Conservation (phyloP, 2,329 filamentous ascomycete species). For the Sporothrix variecibatus region DNA sequence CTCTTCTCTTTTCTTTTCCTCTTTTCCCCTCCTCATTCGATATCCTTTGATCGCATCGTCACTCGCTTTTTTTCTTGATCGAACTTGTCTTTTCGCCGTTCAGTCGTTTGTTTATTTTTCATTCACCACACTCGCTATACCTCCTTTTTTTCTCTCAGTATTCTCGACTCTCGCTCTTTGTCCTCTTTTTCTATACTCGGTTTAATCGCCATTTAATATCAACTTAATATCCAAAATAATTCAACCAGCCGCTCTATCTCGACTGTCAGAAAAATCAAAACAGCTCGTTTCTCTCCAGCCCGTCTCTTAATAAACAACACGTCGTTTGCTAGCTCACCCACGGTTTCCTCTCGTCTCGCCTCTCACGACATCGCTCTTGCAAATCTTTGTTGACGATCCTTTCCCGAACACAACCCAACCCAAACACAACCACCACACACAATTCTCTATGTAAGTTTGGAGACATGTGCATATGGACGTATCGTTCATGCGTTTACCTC, state of each 20-base stretch:
- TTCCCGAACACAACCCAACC: not conserved
- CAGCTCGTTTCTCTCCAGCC: not conserved
- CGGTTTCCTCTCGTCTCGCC: not conserved
- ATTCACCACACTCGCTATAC: constrained; percentile 3
- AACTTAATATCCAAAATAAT: constrained; percentile 15
- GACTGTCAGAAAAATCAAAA: not conserved
- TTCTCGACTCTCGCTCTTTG: constrained; percentile 17
- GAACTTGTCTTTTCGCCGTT: not conserved
- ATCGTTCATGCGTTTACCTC: not conserved
- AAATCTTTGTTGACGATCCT: not conserved
- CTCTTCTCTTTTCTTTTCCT: not conserved
- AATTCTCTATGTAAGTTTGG: not conserved
- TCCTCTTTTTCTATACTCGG: not conserved
- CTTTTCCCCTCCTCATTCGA: not conserved
- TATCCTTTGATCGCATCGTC: constrained; percentile 10
- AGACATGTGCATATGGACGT: not conserved
- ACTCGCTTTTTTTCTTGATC: not conserved
- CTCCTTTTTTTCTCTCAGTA: not conserved
- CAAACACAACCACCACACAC: not conserved
- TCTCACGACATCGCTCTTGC: not conserved
- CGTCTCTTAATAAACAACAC: constrained; percentile 12
- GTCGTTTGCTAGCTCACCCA: not conserved
- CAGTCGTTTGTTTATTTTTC: not conserved
- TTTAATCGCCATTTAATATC: not conserved
- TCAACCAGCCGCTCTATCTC: not conserved